Evolutionary conservation across 176 grass and related monocot genomes (phyloP).

Genomic region (Themeda triandra): DNA sequence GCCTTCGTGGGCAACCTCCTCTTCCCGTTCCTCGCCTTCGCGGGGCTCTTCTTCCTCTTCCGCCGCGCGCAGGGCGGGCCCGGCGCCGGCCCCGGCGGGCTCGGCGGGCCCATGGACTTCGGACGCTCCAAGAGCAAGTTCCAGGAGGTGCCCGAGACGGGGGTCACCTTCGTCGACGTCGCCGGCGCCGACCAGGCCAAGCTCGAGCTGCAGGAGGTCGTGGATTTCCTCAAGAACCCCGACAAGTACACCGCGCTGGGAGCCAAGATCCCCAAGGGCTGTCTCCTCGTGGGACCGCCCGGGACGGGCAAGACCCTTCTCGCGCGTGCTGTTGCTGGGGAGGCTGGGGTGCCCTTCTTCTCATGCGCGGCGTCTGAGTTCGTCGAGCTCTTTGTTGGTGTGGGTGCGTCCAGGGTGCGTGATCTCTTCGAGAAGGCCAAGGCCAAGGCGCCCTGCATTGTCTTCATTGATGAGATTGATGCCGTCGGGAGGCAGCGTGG

Average conservation of each 20-base stretch:
- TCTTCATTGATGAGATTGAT: slow-evolving; percentile 97
- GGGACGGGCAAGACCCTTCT: slow-evolving; percentile 90
- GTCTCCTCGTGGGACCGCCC: slow-evolving; percentile 82
- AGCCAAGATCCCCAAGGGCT: slow-evolving; percentile 94
- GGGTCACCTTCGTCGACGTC: slow-evolving; percentile 76
- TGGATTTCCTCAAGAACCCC: slow-evolving; percentile 93
- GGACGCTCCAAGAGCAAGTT: slow-evolving; percentile 96
- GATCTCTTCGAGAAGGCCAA: slow-evolving; percentile 99
- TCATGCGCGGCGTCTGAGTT: slow-evolving; percentile 94
- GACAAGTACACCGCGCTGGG: slow-evolving; percentile 96
- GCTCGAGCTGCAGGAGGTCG: slow-evolving; percentile 95
- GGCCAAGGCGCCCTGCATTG: slow-evolving; percentile 95
- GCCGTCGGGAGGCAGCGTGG: slow-evolving; percentile 92
- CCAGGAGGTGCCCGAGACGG: slow-evolving; percentile 96
- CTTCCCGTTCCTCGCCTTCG: slow-evolving; percentile 91
- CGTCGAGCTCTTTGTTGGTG: slow-evolving; percentile 93
- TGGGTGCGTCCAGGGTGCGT: slow-evolving; percentile 81
- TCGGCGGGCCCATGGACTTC: slow-evolving; percentile 97
- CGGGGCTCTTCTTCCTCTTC: slow-evolving; percentile 94
- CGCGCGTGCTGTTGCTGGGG: slow-evolving; percentile 82
- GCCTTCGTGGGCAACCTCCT: slow-evolving; percentile 83
- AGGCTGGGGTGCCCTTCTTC: slow-evolving; percentile 96
- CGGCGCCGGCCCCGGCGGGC: slow-evolving; percentile 69
- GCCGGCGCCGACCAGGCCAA: slow-evolving; percentile 97
- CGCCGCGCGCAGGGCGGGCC: slow-evolving; percentile 83